Evolutionary conservation across 768 basidiomycete species (phyloP).

Genomic region (Mycena rosella): DNA sequence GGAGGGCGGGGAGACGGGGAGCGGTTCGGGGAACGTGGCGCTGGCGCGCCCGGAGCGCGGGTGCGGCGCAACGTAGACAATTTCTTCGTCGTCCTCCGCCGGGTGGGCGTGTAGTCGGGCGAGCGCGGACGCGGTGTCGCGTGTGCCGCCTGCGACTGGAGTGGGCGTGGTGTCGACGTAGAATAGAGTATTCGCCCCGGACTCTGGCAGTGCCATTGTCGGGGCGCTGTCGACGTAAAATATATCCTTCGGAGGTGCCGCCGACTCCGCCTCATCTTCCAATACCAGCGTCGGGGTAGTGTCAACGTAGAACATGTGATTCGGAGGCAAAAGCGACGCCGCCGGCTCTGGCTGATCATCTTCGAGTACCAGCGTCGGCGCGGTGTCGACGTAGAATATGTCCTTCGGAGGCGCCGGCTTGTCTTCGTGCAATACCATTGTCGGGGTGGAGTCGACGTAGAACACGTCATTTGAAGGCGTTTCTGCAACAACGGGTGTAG

Average conservation of each 20-base stretch:
- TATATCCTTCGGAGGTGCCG: no score
- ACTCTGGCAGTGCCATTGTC: not conserved
- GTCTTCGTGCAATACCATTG: not conserved
- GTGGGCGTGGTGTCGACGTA: conserved; percentile 55
- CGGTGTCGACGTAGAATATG: no score
- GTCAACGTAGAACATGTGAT: not conserved
- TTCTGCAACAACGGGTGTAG: not conserved
- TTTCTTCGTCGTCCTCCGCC: conserved; percentile 70
- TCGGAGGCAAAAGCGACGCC: no score
- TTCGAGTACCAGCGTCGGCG: no score
- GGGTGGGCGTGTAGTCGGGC: conserved; percentile 32
- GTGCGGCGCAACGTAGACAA: conserved; percentile 84
- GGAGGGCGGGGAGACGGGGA: conserved; percentile 12
- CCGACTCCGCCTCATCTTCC: no score
- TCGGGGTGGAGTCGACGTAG: not conserved
- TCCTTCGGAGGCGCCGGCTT: no score
- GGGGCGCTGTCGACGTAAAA: not conserved
- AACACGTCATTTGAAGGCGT: not conserved
- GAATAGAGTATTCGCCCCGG: no score
- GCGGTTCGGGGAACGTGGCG: conserved; percentile 32
- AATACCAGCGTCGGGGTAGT: not conserved
- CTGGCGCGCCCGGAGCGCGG: conserved; percentile 57
- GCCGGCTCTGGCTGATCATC: no score
- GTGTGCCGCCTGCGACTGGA: conserved; percentile 34
- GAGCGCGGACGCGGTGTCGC: conserved; percentile 34